Evolutionary conservation across 345 rosid genomes (phyloP).

Genomic region (Gossypium anomalum): DNA sequence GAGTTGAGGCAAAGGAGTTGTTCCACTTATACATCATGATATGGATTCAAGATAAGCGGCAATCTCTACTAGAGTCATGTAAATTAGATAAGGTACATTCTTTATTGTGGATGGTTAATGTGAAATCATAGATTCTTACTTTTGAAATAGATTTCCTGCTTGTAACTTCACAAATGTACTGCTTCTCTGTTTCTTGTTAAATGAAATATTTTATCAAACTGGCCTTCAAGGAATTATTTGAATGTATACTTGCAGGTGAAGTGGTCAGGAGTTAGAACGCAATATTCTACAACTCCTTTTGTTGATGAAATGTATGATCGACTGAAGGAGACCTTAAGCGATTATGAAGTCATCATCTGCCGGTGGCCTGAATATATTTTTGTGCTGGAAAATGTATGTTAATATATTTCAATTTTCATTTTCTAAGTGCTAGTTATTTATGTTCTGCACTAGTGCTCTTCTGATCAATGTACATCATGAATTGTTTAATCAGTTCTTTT

Average conservation of each 20-base stretch:
- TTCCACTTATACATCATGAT: constrained; percentile 90
- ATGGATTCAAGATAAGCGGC: constrained; percentile 96
- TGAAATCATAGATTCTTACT: neutral
- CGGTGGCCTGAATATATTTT: constrained; percentile 96
- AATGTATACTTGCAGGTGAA: constrained; percentile 60
- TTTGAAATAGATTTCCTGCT: neutral
- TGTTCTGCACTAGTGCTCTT: neutral
- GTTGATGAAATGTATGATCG: constrained; percentile 93
- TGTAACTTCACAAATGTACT: neutral
- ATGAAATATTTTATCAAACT: neutral
- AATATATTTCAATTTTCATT: neutral
- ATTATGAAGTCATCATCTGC: constrained; percentile 85
- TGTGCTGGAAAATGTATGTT: constrained; percentile 82
- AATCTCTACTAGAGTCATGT: constrained; percentile 82
- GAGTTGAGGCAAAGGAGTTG: constrained; percentile 92
- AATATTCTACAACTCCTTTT: constrained; percentile 92
- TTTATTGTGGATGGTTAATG: neutral
- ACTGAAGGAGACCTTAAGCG: constrained; percentile 61
- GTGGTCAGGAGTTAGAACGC: constrained; percentile 93
- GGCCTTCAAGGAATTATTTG: neutral
- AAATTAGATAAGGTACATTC: constrained; percentile 82
- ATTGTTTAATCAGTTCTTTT: neutral
- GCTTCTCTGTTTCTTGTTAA: neutral
- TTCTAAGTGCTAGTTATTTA: neutral
- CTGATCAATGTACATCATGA: neutral